phyloP scores from a whole-genome alignment of 495 filamentous ascomycete species.

The Aspergillus taichungensis region DNA sequence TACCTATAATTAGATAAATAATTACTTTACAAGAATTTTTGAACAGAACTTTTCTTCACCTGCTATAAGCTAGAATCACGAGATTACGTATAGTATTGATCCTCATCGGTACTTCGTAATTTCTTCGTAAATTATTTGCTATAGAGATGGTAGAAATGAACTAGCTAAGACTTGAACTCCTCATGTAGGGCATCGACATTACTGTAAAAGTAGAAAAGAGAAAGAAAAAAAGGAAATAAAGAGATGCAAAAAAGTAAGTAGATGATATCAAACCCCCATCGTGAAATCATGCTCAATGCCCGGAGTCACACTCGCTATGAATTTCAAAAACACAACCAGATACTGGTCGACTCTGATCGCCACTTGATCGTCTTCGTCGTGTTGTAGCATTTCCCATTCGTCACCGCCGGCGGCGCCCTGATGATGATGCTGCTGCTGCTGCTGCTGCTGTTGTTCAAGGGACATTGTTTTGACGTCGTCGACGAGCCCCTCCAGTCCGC shows the following conservation, averaged over 20 bases:
- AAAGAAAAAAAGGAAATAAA: background rate
- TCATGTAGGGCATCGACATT: too few relatives aligned
- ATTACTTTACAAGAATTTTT: too few relatives aligned
- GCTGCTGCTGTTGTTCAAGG: slow-evolving; percentile 17
- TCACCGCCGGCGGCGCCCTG: slow-evolving; percentile 57
- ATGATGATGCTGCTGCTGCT: slow-evolving; percentile 38
- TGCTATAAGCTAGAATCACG: too few relatives aligned
- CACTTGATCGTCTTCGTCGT: slow-evolving; percentile 64
- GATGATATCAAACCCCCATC: slow-evolving; percentile 69
- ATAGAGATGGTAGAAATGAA: too few relatives aligned
- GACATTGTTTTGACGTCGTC: slow-evolving; percentile 46
- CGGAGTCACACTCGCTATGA: slow-evolving; percentile 93
- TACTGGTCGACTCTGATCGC: slow-evolving; percentile 97
- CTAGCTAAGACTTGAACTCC: too few relatives aligned
- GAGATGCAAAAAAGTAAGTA: background rate
- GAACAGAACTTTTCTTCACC: too few relatives aligned
- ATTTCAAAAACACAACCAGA: slow-evolving; percentile 94
- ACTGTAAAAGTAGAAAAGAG: background rate
- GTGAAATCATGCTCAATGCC: slow-evolving; percentile 98
- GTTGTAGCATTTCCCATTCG: slow-evolving; percentile 79
- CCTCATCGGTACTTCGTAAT: too few relatives aligned
- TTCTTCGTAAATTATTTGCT: too few relatives aligned
- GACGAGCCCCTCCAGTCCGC: slow-evolving; percentile 56
- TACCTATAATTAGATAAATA: too few relatives aligned
- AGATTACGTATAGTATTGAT: too few relatives aligned